phyloP scores from a whole-genome alignment of 345 rosid species.

The Eucalyptus pauciflora region DNA sequence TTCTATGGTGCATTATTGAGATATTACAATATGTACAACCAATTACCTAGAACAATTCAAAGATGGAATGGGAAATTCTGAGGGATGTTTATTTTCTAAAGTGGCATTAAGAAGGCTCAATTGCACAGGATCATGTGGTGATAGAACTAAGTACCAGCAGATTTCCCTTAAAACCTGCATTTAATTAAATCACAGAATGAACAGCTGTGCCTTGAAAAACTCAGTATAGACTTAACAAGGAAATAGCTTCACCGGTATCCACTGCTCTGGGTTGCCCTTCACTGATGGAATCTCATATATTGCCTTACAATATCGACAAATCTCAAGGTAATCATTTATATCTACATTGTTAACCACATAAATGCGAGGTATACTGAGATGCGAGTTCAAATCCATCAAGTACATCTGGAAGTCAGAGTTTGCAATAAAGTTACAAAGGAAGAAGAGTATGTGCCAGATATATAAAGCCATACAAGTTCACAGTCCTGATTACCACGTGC shows the following conservation, averaged over 20 bases:
- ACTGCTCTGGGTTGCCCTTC: conserved; percentile 50
- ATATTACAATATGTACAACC: background rate
- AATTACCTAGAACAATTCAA: background rate
- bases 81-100: conserved; percentile 70
- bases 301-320: conserved; percentile 76
- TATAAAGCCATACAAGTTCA: background rate
- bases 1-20: background rate
- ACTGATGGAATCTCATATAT: conserved; percentile 76
- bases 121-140: conserved; percentile 82
- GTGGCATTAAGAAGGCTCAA: conserved; percentile 76
- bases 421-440: background rate
- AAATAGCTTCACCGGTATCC: conserved; percentile 38
- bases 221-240: background rate
- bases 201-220: background rate
- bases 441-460: background rate
- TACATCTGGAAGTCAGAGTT: background rate
- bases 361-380: background rate
- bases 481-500: background rate
- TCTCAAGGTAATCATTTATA: conserved; percentile 78
- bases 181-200: background rate
- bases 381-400: background rate
- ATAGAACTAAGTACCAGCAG: conserved; percentile 64
- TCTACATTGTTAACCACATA: conserved; percentile 7
- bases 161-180: conserved; percentile 68
- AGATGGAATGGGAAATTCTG: conserved; percentile 50